phyloP scores from a whole-genome alignment of 192 early-diverging fungal species.

The Backusella tuberculispora region DNA sequence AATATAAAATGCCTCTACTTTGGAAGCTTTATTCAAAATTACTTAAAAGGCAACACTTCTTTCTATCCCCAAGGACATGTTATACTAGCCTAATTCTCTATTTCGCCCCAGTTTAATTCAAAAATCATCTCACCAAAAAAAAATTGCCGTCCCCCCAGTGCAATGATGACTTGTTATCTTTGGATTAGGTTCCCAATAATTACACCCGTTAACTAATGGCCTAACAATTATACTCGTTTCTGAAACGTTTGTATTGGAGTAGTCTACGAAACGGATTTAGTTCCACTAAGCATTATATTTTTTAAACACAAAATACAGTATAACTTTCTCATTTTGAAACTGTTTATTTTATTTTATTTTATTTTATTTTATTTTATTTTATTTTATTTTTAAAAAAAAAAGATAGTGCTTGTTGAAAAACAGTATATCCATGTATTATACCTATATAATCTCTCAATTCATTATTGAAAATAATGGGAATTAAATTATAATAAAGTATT shows the following conservation, averaged over 20 bases:
- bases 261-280: slow-evolving; percentile 18
- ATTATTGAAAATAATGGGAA: too few relatives aligned
- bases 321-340: too few relatives aligned
- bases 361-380: too few relatives aligned
- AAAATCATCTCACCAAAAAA: slow-evolving; percentile 14
- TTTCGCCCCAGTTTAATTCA: slow-evolving; percentile 20
- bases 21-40: neutral
- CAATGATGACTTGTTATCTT: slow-evolving; percentile 12
- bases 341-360: too few relatives aligned
- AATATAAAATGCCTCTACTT: slow-evolving; percentile 1
- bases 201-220: slow-evolving; percentile 10
- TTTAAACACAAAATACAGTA: slow-evolving; percentile 16
- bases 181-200: slow-evolving; percentile 19
- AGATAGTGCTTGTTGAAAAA: too few relatives aligned
- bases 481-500: too few relatives aligned
- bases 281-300: slow-evolving; percentile 9
- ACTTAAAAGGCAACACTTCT: neutral
- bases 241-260: slow-evolving; percentile 18
- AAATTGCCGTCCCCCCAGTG: slow-evolving; percentile 12
- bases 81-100: neutral
- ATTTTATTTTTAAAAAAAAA: too few relatives aligned
- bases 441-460: too few relatives aligned
- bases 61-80: neutral
- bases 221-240: slow-evolving; percentile 19
- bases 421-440: too few relatives aligned